These are phyloP conservation scores for Nicotiana sylvestris DNA, from an alignment of 257 asterid genomes.

Conservation along the genomic window DNA sequence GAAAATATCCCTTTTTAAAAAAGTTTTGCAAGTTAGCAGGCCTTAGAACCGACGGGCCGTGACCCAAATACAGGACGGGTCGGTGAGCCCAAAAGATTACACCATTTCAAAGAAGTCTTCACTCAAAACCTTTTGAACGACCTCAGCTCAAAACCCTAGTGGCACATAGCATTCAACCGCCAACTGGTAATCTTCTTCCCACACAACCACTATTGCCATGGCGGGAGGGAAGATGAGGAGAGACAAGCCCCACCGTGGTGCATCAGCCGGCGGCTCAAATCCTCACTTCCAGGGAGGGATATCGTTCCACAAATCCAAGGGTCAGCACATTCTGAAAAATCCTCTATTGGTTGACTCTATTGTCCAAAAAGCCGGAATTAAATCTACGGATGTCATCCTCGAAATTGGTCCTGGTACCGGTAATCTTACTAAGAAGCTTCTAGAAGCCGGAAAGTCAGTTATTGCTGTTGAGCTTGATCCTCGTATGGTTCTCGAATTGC, in stretches of 20 bases:
- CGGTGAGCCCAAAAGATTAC: too few species aligned
- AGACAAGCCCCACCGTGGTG: slow-evolving; percentile 40
- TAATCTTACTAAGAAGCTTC: slow-evolving; percentile 92
- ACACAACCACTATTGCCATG: slow-evolving; percentile 6
- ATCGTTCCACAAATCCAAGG: slow-evolving; percentile 89
- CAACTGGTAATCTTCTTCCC: too few species aligned
- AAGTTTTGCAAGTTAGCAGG: too few species aligned
- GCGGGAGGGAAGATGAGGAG: slow-evolving; percentile 92
- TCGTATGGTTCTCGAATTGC: slow-evolving; percentile 93
- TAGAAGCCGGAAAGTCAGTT: slow-evolving; percentile 85
- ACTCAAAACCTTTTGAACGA: too few species aligned
- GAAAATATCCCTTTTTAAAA: too few species aligned
- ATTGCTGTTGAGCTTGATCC: slow-evolving; percentile 90
- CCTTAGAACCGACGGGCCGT: too few species aligned
- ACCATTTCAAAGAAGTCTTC: too few species aligned
- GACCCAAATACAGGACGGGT: too few species aligned
- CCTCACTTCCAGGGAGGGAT: slow-evolving; percentile 87
- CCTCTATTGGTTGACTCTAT: slow-evolving; percentile 80
- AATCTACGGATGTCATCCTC: slow-evolving; percentile 72
- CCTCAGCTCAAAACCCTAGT: too few species aligned
- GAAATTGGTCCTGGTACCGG: slow-evolving; percentile 99
- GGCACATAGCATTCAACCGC: too few species aligned
- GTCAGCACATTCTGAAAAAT: slow-evolving; percentile 87
- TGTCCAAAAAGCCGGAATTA: slow-evolving; percentile 85
- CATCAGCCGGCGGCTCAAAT: slow-evolving; percentile 21